Percentiles rank a stretch among this genome's conserved stretches.
Conservation (phyloP, 2,329 filamentous ascomycete genomes). For the Alternaria infectoria region DNA sequence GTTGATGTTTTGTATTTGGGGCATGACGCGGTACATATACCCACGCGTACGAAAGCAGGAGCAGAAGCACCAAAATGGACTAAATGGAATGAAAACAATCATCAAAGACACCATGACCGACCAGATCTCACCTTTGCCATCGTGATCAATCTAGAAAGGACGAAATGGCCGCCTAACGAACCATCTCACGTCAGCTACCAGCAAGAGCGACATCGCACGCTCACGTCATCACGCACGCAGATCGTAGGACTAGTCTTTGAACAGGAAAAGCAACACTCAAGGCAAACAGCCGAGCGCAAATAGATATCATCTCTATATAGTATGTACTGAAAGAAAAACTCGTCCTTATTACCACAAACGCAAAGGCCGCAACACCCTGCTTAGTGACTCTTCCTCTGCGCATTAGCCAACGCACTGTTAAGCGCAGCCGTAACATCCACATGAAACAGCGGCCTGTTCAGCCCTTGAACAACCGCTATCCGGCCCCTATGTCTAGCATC, state of each 20-base stretch:
- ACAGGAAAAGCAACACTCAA: not conserved
- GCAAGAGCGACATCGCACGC: not conserved
- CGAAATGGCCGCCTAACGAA: not conserved
- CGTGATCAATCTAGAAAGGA: not conserved
- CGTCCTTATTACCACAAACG: not conserved
- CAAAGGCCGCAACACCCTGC: not conserved
- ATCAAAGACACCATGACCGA: not conserved
- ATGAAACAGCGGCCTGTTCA: slow-evolving; percentile 94
- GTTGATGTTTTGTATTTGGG: not conserved
- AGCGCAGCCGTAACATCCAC: slow-evolving; percentile 91
- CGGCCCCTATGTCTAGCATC: slow-evolving; percentile 46
- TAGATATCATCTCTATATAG: not conserved
- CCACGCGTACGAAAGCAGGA: not conserved
- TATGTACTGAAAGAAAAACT: not conserved
- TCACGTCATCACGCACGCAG: not conserved
- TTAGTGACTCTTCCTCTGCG: slow-evolving; percentile 52
- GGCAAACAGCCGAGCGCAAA: not conserved
- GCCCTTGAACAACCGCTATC: slow-evolving; percentile 73
- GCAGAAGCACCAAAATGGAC: not conserved
- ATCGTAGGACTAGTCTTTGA: not conserved
- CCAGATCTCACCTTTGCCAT: not conserved
- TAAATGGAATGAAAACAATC: not conserved
- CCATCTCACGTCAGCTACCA: not conserved
- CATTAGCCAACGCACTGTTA: slow-evolving; percentile 84
- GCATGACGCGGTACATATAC: slow-evolving; percentile 5